Conservation (phyloP, 345 rosid genomes). For the Leavenworthia alabamica region DNA sequence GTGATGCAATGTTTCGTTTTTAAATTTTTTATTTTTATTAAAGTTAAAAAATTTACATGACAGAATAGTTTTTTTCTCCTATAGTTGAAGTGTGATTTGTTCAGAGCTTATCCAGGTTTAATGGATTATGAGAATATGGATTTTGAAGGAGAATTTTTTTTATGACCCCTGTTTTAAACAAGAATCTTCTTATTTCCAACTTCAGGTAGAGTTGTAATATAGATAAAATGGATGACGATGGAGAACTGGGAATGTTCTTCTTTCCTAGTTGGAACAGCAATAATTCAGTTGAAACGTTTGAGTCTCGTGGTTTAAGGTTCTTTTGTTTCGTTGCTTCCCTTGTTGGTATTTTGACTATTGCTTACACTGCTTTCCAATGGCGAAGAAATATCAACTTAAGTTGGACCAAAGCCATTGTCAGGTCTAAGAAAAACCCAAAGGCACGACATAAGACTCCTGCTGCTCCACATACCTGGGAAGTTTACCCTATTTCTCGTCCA, state of each 20-base stretch:
- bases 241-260: conserved; percentile 43
- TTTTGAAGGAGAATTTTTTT: neutral
- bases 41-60: neutral
- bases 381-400: conserved; percentile 85
- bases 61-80: neutral
- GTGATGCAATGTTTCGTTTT: neutral
- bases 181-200: neutral
- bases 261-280: conserved; percentile 45
- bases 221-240: conserved; percentile 57
- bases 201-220: conserved; percentile 1
- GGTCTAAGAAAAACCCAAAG: conserved; percentile 88
- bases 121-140: conserved; percentile 21
- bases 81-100: conserved; percentile 1
- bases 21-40: neutral
- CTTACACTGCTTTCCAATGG: conserved; percentile 93
- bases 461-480: conserved; percentile 72
- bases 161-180: neutral
- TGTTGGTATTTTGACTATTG: conserved; percentile 76
- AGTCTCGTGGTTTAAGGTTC: conserved; percentile 53
- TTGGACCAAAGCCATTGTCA: conserved; percentile 91
- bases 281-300: conserved; percentile 42
- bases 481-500: too few relatives aligned
- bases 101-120: neutral
- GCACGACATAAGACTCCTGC: conserved; percentile 60
- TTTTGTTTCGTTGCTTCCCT: conserved; percentile 66